Evolutionary conservation across 2,329 filamentous ascomycete genomes (phyloP), one percentile per base, ranked within the genome.

Genomic region (Ilyonectria sp.): DNA sequence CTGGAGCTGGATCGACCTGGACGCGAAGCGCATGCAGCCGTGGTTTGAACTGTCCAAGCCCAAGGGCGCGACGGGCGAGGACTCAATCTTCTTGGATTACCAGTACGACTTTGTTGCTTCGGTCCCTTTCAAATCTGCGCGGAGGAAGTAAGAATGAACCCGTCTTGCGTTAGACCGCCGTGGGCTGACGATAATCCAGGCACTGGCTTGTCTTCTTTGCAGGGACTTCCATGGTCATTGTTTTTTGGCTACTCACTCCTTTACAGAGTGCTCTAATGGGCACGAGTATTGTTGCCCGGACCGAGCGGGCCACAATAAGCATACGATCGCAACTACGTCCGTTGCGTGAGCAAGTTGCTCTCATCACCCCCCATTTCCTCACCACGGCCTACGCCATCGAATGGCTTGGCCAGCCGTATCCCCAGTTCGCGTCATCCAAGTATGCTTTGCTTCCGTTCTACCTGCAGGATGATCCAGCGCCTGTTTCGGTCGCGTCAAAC

Each of bases 1-100:
- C 0, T 91, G 89, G 88, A 83, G 81, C 3, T 90, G 88, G 87
- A 82, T 90, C 0, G 89, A 91, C 57, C 74, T 91, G 0, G 87
- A 92, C 40, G 79, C 83, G 0, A 89, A 90, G 65, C 72, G 90
- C 0, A 79, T 91, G 50, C 88, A 92, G 37, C 89, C 89, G 0
- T 92, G 86, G 80, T 84, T 89, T 11, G 87, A 90, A 23, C 61
- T 91, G 1, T 89, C 87, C 0, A 85, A 82, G 10, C 15, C 71
- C 0, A 70, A 74, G 0, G 89, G 88, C 0, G 85, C 85, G 0
- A 70, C 70, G 0, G 87, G 81, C 0, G 76, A 79, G 6, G 71
- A 86, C 0, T 89, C 87, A 0, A 17, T 91, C 0, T 77, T 89
- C 0, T 55, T 91, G 0, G 81, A 85, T 0, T 92, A 91, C 43